A percentile compares a stretch with the other conserved stretches of the same genome.
These are phyloP conservation scores for Xylaria sp. DNA, from an alignment of 495 filamentous ascomycete species.

Conservation along the genomic window DNA sequence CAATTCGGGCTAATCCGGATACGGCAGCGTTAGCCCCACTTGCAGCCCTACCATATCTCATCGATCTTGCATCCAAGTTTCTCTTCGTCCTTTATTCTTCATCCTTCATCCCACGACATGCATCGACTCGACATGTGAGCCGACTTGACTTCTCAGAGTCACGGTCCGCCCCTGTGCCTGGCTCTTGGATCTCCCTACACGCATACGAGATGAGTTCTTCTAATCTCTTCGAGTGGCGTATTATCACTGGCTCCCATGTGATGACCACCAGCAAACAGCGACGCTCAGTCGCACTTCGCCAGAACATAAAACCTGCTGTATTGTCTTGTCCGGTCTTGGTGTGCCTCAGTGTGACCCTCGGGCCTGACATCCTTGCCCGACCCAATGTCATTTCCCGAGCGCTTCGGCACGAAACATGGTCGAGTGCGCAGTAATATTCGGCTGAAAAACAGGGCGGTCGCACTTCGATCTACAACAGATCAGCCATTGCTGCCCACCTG, in stretches of 20 bases:
- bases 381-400: not conserved
- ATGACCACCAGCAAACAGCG: not conserved
- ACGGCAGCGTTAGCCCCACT: not conserved
- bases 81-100: no score
- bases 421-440: not conserved
- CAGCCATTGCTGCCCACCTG: not conserved
- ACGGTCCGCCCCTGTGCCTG: no score
- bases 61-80: not conserved
- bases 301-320: not conserved
- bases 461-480: not conserved
- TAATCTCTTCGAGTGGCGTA: not conserved
- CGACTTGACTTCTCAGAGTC: not conserved
- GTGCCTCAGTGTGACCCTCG: not conserved
- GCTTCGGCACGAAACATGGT: not conserved
- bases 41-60: not conserved
- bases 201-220: not conserved
- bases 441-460: not conserved
- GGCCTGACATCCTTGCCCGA: not conserved
- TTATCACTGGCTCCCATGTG: not conserved
- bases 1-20: not conserved
- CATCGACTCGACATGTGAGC: not conserved
- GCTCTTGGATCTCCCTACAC: no score
- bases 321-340: not conserved
- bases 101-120: not conserved
- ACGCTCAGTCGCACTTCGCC: not conserved